Evolutionary conservation across 2,329 filamentous ascomycete species (phyloP), one percentile per base, ranked within the genome.

Genomic region (Fusarium nygamai): DNA sequence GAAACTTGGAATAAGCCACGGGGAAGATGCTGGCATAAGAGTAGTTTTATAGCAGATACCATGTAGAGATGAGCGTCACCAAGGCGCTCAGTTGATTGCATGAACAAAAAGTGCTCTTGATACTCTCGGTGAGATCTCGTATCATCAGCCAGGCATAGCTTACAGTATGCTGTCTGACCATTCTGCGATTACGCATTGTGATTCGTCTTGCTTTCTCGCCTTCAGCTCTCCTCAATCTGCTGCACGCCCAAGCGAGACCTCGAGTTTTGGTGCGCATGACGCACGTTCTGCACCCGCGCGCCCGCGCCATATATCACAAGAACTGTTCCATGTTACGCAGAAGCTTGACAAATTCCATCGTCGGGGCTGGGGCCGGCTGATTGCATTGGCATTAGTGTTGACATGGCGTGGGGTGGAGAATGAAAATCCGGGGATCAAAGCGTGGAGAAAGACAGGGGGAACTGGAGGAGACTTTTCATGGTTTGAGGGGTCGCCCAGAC

Each of bases 211-310:
- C 19, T 22, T 47, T 39, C 34, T 39, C 38, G 11, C 14, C 29
- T n/a, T 44, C 33, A 48, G 41, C 43, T 51, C 60, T 36, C 43
- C 34, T 43, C 34, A 29, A 41, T 34, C 31, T 20, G 34, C 39
- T 47, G 27, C 43, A 51, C 63, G 61, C 69, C 38, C 24, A 46
- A 51, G 50, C 43, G 29, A 57, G 44, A 57, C 61, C 33, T 50
- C 44, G 50, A 69, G 67, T 72, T 69, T 47, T 64, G 46, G 31
- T 53, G 71, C 76, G 72, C 74, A 77, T 78, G 74, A 78, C 69
- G 67, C 67, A 47, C 46, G 58, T 34, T 46, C 43, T 59, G n/a
- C 53, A 38, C 41, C 69, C n/a, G n/a, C 39, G 47, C 50, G 54
- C 50, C 44, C 57, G 41, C 43, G 53, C 44, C 57, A 38, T 54